These are phyloP conservation scores for Myrica gale DNA, from an alignment of 306 rosid genomes.

Conservation along the genomic window DNA sequence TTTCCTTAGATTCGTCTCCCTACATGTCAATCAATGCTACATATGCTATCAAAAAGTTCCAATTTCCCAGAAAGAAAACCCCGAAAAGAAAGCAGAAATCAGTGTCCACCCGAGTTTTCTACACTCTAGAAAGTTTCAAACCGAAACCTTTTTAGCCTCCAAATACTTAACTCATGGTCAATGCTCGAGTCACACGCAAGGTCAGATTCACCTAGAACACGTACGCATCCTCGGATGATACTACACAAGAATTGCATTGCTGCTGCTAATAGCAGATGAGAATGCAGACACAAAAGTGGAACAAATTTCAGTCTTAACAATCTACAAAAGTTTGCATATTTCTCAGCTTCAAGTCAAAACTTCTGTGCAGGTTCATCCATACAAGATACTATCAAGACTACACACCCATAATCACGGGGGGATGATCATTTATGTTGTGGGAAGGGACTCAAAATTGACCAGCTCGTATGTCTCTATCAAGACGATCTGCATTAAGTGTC, in stretches of 20 bases:
- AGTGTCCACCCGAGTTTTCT: no score
- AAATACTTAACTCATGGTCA: background rate
- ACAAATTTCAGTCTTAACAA: background rate
- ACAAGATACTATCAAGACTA: background rate
- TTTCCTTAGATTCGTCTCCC: no score
- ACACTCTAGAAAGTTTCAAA: no score
- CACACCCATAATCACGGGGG: background rate
- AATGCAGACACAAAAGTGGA: background rate
- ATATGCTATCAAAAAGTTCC: no score
- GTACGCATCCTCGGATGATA: background rate
- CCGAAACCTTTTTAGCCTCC: no score
- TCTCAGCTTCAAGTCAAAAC: background rate
- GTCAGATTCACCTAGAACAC: background rate
- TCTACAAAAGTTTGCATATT: background rate
- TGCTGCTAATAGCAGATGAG: background rate
- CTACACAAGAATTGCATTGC: conserved; percentile 9
- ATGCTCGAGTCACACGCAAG: background rate
- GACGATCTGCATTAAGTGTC: conserved; percentile 79
- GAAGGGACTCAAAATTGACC: conserved; percentile 70
- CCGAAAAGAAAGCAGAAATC: no score
- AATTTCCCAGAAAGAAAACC: no score
- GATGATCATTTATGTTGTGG: conserved; percentile 9
- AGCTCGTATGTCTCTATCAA: conserved; percentile 80
- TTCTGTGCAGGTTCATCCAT: background rate
- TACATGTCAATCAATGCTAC: no score